These are phyloP conservation scores for Eutypella sp. DNA, from an alignment of 2,329 filamentous ascomycete genomes.

Conservation along the genomic window DNA sequence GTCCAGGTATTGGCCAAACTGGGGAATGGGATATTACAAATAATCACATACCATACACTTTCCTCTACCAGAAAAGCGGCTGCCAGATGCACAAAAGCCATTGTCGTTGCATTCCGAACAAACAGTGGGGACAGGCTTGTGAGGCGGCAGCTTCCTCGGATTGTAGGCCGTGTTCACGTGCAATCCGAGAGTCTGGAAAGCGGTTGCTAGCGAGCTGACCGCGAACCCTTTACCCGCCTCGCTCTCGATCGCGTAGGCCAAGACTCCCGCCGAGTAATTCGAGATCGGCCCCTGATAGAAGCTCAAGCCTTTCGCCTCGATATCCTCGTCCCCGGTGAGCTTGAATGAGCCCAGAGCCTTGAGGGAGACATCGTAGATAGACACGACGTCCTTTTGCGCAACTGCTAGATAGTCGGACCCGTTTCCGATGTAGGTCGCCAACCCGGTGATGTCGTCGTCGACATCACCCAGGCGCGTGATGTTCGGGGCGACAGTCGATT, in stretches of 20 bases:
- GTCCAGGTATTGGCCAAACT: too few species aligned
- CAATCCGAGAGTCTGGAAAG: conserved; percentile 29
- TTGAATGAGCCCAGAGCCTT: conserved; percentile 30
- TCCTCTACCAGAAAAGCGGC: neutral
- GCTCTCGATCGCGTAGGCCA: conserved; percentile 37
- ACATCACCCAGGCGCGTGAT: conserved; percentile 32
- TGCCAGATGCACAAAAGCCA: conserved; percentile 31
- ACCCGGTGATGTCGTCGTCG: conserved; percentile 33
- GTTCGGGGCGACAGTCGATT: conserved; percentile 32
- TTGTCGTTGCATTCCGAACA: conserved; percentile 30
- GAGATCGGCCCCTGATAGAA: conserved; percentile 33
- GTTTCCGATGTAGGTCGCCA: conserved; percentile 35
- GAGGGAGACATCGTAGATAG: conserved; percentile 34
- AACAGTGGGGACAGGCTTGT: conserved; percentile 23
- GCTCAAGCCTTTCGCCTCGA: conserved; percentile 37
- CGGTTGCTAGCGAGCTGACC: conserved; percentile 31
- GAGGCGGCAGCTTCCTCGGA: conserved; percentile 24
- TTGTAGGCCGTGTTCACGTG: conserved; percentile 33
- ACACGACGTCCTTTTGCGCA: conserved; percentile 31
- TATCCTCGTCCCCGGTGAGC: conserved; percentile 33
- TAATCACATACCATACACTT: conserved; percentile 23
- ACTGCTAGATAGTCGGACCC: conserved; percentile 36
- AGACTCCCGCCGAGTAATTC: conserved; percentile 31
- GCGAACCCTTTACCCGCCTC: conserved; percentile 35
- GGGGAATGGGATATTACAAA: too few species aligned